These are phyloP conservation scores for Globisporangium lucens DNA, from an alignment of 352 stramenopile species.

Conservation along the genomic window DNA sequence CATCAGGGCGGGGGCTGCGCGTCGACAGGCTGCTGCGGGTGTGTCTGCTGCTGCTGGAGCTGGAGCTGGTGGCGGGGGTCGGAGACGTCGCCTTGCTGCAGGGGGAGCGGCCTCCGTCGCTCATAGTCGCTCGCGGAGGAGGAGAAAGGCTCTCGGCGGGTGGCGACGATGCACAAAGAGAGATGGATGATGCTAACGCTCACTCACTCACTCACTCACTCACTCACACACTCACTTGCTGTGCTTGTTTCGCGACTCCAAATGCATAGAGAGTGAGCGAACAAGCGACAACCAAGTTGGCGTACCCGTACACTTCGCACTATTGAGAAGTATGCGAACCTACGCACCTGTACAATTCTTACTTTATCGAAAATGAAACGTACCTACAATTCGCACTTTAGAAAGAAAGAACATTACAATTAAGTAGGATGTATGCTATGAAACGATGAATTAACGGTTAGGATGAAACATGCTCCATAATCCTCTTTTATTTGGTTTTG, in stretches of 20 bases:
- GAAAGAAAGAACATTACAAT: too few relatives aligned
- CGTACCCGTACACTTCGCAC: too few relatives aligned
- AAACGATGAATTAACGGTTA: too few relatives aligned
- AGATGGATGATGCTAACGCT: background rate
- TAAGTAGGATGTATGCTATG: too few relatives aligned
- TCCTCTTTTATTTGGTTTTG: too few relatives aligned
- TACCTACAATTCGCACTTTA: background rate
- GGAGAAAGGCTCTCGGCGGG: slow-evolving; percentile 1
- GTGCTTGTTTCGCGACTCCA: background rate
- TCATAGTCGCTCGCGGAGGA: slow-evolving; percentile 12
- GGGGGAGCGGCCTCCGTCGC: slow-evolving; percentile 14
- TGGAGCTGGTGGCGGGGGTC: background rate
- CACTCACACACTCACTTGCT: too few relatives aligned
- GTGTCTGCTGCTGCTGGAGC: background rate
- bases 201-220: background rate
- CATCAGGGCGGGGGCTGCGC: slow-evolving; percentile 1
- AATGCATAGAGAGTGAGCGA: background rate
- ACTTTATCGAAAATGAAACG: background rate
- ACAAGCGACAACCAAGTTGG: background rate
- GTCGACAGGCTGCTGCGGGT: background rate
- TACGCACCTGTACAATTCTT: background rate
- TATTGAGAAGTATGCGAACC: background rate
- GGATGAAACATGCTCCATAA: too few relatives aligned
- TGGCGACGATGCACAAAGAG: background rate
- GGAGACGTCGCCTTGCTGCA: slow-evolving; percentile 11